A percentile compares a stretch with the other conserved stretches of the same genome.
Evolutionary conservation across 176 grass and related monocot genomes (phyloP).

Genomic region (Carex cristatella): DNA sequence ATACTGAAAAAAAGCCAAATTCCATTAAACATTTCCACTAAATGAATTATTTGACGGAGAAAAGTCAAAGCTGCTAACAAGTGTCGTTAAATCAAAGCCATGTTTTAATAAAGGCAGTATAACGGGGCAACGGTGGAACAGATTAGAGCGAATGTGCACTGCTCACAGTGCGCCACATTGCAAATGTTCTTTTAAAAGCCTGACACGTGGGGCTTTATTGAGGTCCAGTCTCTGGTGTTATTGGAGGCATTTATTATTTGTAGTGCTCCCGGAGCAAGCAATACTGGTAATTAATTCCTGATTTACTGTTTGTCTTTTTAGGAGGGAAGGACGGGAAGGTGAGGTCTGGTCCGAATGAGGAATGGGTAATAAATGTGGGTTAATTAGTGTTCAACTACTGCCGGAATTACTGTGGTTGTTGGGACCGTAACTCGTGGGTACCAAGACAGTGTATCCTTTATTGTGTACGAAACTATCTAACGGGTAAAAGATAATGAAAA

Average conservation of each 20-base stretch:
- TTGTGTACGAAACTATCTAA: not conserved
- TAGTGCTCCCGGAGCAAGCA: not conserved
- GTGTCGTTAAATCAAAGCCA: slow-evolving; percentile 7
- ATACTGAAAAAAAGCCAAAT: not conserved
- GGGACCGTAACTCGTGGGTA: not conserved
- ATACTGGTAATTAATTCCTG: not conserved
- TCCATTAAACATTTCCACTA: not conserved
- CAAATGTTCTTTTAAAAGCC: not conserved
- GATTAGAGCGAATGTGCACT: not conserved
- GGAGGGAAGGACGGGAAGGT: not conserved
- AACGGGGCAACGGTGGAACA: not conserved
- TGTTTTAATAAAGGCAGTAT: not conserved
- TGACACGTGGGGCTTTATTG: slow-evolving; percentile 3
- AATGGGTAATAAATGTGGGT: slow-evolving; percentile 16
- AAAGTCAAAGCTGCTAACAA: slow-evolving; percentile 11
- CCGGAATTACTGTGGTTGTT: slow-evolving; percentile 13
- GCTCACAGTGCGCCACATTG: not conserved
- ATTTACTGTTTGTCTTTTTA: not conserved
- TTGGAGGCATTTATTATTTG: not conserved
- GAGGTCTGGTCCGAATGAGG: not conserved
- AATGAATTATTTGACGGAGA: not conserved
- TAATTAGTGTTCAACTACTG: slow-evolving; percentile 27
- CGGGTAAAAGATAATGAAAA: not conserved
- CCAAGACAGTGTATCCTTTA: not conserved
- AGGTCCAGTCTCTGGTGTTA: not conserved